Evolutionary conservation across 192 early-diverging fungal species (phyloP).

Genomic region (Obelidium mucronatum): DNA sequence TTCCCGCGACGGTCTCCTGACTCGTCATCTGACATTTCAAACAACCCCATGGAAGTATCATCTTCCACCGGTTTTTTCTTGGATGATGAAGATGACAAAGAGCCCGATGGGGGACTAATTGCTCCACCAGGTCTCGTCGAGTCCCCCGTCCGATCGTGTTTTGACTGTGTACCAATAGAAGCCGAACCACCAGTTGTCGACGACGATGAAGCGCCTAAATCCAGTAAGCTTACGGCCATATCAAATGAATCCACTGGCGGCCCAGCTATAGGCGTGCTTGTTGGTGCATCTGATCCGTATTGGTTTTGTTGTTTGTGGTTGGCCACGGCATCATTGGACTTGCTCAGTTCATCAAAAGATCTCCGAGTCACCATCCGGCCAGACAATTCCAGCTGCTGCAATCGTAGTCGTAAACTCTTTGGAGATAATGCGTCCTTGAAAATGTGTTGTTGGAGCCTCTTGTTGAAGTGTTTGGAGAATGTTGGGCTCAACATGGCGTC

Average conservation of each 20-base stretch:
- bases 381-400: conserved; percentile 61
- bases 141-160: no score
- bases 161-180: neutral
- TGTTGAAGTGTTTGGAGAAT: conserved; percentile 57
- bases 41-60: conserved; percentile 39
- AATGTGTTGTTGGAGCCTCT: conserved; percentile 85
- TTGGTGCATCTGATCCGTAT: neutral
- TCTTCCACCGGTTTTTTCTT: conserved; percentile 11
- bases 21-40: conserved; percentile 67
- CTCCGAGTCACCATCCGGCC: conserved; percentile 40
- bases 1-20: conserved; percentile 26
- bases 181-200: neutral
- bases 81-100: no score
- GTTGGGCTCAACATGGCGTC: conserved; percentile 42
- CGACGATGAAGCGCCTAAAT: neutral
- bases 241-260: neutral
- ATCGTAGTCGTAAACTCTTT: conserved; percentile 76
- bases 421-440: conserved; percentile 92
- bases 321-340: neutral
- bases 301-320: neutral
- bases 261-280: neutral
- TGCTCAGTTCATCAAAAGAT: conserved; percentile 15
- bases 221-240: neutral
- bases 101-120: no score
- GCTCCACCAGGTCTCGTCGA: neutral